Evolutionary conservation across 2,329 filamentous ascomycete species (phyloP).

Genomic region (Penicillium sp.): DNA sequence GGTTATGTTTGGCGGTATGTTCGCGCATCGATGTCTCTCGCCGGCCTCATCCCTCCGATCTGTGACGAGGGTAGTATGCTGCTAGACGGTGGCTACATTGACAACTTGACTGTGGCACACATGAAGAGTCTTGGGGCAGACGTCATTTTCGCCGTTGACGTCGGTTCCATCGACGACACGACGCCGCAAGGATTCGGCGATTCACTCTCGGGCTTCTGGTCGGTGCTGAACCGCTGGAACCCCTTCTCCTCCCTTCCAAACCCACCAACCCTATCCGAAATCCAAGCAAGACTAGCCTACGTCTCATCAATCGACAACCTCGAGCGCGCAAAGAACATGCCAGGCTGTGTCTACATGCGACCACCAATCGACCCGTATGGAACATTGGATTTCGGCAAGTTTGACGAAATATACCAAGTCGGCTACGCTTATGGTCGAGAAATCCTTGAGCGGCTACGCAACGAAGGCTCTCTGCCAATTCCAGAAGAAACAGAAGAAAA

Average conservation of each 20-base stretch:
- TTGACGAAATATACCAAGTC: constrained; percentile 92
- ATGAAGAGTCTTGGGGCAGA: constrained; percentile 95
- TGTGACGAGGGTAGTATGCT: constrained; percentile 98
- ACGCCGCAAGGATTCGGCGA: constrained; percentile 92
- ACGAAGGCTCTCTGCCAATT: constrained; percentile 72
- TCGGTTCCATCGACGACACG: constrained; percentile 88
- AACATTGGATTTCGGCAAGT: constrained; percentile 94
- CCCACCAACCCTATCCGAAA: constrained; percentile 91
- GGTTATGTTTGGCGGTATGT: constrained; percentile 98
- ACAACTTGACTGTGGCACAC: constrained; percentile 94
- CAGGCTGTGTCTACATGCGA: constrained; percentile 93
- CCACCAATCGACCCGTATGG: constrained; percentile 92
- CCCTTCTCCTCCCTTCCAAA: constrained; percentile 87
- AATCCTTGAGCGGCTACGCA: constrained; percentile 74
- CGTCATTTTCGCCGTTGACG: constrained; percentile 93
- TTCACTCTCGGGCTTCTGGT: constrained; percentile 92
- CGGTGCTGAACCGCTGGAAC: constrained; percentile 94
- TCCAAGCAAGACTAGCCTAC: constrained; percentile 91
- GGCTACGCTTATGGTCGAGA: constrained; percentile 85
- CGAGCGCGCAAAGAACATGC: constrained; percentile 86
- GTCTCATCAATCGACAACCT: constrained; percentile 93
- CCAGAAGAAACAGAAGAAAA: constrained; percentile 75
- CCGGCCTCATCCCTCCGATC: constrained; percentile 85
- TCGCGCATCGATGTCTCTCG: constrained; percentile 93
- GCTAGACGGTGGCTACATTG: constrained; percentile 92